These are phyloP conservation scores for Hericium coralloides DNA, from an alignment of 768 basidiomycete species.

Conservation along the genomic window DNA sequence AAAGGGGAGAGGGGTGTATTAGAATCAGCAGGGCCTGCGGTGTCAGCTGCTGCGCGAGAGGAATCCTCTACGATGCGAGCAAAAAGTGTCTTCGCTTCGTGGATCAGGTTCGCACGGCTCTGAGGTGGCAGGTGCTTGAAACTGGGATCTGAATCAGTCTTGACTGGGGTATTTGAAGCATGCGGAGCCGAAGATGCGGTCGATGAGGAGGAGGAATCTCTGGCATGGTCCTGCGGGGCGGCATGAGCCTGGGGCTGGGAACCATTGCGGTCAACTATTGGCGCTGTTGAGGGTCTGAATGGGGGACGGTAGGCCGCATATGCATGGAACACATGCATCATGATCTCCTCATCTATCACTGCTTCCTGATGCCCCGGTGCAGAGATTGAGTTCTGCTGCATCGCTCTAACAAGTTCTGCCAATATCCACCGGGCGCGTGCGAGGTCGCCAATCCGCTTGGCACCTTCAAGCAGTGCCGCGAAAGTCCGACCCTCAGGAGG, in stretches of 20 bases:
- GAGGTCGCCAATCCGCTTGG: slow-evolving; percentile 81
- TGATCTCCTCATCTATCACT: slow-evolving; percentile 51
- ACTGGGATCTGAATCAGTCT: slow-evolving; percentile 1
- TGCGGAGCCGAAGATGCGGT: background rate
- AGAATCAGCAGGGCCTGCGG: background rate
- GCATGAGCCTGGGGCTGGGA: background rate
- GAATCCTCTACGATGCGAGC: slow-evolving; percentile 35
- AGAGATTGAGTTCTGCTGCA: slow-evolving; percentile 13
- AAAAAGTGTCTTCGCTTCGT: slow-evolving; percentile 63
- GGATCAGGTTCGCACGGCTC: slow-evolving; percentile 58
- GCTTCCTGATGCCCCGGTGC: slow-evolving; percentile 25
- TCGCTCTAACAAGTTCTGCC: slow-evolving; percentile 60
- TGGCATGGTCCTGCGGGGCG: background rate
- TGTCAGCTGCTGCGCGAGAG: slow-evolving; percentile 25
- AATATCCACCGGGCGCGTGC: slow-evolving; percentile 82
- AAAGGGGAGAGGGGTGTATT: slow-evolving; percentile 20
- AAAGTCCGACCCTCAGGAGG: slow-evolving; percentile 63
- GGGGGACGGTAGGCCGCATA: slow-evolving; percentile 77
- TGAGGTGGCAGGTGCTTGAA: slow-evolving; percentile 59
- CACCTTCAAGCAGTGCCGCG: slow-evolving; percentile 79
- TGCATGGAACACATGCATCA: slow-evolving; percentile 81
- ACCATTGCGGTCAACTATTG: slow-evolving; percentile 24
- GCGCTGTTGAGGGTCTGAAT: slow-evolving; percentile 45
- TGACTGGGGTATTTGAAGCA: background rate
- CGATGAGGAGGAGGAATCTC: background rate